A percentile compares a stretch with the other conserved stretches of the same genome.
Conservation (phyloP, 192 early-diverging fungal genomes). For the Phlyctochytrium arcticum region DNA sequence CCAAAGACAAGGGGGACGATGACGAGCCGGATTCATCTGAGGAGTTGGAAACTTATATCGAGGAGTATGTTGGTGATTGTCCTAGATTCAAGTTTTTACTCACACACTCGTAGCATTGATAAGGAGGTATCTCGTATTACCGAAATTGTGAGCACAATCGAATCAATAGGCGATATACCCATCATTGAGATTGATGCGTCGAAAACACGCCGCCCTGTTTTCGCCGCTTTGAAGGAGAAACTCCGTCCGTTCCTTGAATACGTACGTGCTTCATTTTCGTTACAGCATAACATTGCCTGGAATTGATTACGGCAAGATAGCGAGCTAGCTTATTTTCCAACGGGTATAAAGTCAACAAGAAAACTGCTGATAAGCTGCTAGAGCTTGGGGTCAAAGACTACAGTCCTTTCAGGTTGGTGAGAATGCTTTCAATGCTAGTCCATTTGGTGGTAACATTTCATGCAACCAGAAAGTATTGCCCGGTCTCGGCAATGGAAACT, state of each 20-base stretch:
- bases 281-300: not conserved
- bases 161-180: conserved; percentile 26
- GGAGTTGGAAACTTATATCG: conserved; percentile 22
- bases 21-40: conserved; percentile 10
- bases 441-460: too few species aligned
- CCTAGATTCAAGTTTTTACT: not conserved
- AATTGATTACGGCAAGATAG: conserved; percentile 16
- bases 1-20: conserved; percentile 9
- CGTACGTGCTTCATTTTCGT: conserved; percentile 18
- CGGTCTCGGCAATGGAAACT: conserved; percentile 43
- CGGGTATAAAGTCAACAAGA: conserved; percentile 13
- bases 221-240: conserved; percentile 24
- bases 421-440: not conserved
- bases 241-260: conserved; percentile 32
- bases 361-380: conserved; percentile 35
- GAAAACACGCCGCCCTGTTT: conserved; percentile 28
- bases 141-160: conserved; percentile 30
- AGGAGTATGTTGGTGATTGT: conserved; percentile 27
- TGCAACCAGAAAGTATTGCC: conserved; percentile 42
- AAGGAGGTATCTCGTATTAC: conserved; percentile 28
- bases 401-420: conserved; percentile 33
- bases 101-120: conserved; percentile 21
- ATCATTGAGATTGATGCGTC: conserved; percentile 39
- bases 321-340: conserved; percentile 35
- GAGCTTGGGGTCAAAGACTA: conserved; percentile 39